Percentiles rank a stretch among this genome's conserved stretches.
phyloP scores from a whole-genome alignment of 164 flowering plant genomes.

The Pachysandra terminalis region DNA sequence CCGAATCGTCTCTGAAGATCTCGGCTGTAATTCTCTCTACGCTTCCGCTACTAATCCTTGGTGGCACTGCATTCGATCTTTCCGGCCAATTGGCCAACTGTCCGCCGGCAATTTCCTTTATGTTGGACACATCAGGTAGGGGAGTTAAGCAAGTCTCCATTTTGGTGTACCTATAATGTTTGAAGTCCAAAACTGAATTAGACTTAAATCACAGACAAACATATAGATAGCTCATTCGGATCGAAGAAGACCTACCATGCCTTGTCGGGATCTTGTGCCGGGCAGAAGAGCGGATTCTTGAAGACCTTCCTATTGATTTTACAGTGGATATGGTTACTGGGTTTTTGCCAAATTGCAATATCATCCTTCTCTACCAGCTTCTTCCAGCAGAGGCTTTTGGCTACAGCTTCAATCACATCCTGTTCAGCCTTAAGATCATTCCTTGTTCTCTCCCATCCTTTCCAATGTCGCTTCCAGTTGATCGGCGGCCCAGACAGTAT shows the following conservation, averaged over 20 bases:
- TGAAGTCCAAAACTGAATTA: no score
- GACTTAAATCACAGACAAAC: no score
- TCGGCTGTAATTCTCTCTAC: conserved; percentile 56
- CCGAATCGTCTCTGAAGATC: conserved; percentile 42
- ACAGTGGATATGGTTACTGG: conserved; percentile 81
- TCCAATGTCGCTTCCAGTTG: conserved; percentile 73
- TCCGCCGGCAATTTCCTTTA: conserved; percentile 65
- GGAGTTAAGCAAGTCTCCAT: conserved; percentile 83
- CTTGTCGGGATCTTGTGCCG: conserved; percentile 50
- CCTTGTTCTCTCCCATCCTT: conserved; percentile 72
- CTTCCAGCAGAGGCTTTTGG: conserved; percentile 86
- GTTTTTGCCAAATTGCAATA: conserved; percentile 90
- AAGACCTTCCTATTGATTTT: conserved; percentile 46
- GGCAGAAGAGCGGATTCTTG: conserved; percentile 65
- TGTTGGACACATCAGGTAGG: conserved; percentile 54
- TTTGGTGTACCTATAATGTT: conserved; percentile 68
- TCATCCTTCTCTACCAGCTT: conserved; percentile 62
- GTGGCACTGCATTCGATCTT: conserved; percentile 70
- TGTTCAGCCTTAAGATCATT: conserved; percentile 64
- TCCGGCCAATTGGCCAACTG: conserved; percentile 70
- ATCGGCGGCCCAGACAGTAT: conserved; percentile 91
- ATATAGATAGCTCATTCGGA: neutral
- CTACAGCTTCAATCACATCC: conserved; percentile 48
- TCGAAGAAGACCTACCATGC: conserved; percentile 54
- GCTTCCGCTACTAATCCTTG: conserved; percentile 65